phyloP scores from a whole-genome alignment of 768 basidiomycete species.

The Glaciozyma martinii region DNA sequence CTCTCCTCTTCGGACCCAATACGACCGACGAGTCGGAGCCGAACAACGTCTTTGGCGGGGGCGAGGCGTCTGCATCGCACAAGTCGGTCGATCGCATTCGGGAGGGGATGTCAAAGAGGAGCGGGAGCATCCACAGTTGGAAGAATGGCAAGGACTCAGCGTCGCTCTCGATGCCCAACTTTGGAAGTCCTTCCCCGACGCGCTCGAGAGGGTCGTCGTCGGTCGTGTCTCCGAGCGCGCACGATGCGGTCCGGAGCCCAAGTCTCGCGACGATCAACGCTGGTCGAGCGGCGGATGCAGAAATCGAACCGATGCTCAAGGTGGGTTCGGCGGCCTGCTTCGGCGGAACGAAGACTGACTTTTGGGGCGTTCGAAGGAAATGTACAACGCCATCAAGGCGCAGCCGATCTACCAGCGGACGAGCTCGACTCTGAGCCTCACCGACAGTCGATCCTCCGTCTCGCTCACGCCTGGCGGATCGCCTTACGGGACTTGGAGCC shows the following conservation, averaged over 20 bases:
- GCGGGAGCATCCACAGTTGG: neutral
- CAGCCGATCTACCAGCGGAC: constrained; percentile 31
- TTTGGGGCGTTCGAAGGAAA: constrained; percentile 53
- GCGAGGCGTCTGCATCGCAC: neutral
- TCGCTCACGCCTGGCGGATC: constrained; percentile 24
- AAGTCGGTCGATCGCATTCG: constrained; percentile 9
- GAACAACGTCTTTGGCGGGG: neutral
- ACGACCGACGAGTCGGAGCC: neutral
- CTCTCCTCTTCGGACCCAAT: neutral
- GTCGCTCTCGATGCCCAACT: neutral
- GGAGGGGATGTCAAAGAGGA: neutral
- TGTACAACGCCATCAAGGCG: constrained; percentile 77
- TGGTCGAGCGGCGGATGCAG: constrained; percentile 35
- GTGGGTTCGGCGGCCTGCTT: constrained; percentile 42
- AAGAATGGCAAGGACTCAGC: neutral
- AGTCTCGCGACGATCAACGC: too few species aligned
- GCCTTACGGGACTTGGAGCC: constrained; percentile 33
- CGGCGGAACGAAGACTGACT: constrained; percentile 3
- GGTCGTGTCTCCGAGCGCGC: neutral
- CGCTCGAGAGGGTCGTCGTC: neutral
- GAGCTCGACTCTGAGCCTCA: neutral
- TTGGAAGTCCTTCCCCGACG: neutral
- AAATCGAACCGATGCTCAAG: constrained; percentile 79
- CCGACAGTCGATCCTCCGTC: constrained; percentile 18
- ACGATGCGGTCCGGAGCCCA: too few species aligned